These are phyloP conservation scores for Tulasnella sp. DNA, from an alignment of 768 basidiomycete species.

Conservation along the genomic window DNA sequence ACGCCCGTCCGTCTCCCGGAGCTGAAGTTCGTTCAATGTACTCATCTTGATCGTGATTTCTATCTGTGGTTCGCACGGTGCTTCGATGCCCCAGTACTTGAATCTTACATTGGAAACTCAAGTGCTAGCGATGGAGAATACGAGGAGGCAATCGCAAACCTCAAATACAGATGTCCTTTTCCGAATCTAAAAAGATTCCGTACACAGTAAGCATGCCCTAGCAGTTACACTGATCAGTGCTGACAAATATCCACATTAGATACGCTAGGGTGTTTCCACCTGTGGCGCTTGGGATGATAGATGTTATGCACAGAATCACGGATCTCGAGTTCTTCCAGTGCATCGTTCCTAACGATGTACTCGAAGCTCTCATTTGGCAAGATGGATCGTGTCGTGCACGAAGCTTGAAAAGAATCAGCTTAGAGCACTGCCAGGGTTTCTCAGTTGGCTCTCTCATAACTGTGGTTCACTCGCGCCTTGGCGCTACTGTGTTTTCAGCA, in stretches of 20 bases:
- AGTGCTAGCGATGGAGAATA: neutral
- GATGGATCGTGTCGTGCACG: too few species aligned
- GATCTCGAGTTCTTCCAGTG: slow-evolving; percentile 2
- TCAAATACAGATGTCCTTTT: neutral
- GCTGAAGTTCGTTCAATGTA: slow-evolving; percentile 1
- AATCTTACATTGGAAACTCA: slow-evolving; percentile 1
- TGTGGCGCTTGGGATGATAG: neutral
- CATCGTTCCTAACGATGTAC: neutral
- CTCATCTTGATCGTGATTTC: slow-evolving; percentile 8
- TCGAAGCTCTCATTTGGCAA: slow-evolving; percentile 1
- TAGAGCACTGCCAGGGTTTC: too few species aligned
- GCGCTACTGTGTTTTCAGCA: too few species aligned
- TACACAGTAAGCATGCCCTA: neutral
- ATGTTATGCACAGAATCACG: neutral
- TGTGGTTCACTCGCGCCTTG: too few species aligned
- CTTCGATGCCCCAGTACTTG: neutral
- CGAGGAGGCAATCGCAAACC: neutral
- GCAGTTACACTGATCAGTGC: too few species aligned
- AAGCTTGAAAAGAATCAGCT: too few species aligned
- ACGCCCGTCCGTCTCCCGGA: neutral
- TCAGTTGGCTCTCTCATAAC: too few species aligned
- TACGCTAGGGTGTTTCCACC: too few species aligned
- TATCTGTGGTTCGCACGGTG: slow-evolving; percentile 8
- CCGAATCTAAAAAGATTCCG: neutral
- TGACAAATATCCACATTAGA: too few species aligned